phyloP scores from a whole-genome alignment of 139 green algal genomes.

The Choricystis sp. region DNA sequence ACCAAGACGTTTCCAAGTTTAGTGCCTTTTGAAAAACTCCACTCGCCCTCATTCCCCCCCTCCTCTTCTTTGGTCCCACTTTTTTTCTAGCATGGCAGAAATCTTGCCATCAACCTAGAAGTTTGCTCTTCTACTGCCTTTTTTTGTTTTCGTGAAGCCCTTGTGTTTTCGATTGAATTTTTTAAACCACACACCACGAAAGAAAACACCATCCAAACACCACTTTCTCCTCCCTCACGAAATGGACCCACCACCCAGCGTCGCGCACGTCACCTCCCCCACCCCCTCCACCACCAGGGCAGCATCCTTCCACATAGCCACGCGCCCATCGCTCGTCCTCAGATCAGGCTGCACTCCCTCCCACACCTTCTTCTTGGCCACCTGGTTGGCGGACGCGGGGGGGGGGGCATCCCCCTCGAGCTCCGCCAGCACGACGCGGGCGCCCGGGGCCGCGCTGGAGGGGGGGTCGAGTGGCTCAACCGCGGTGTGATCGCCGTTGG shows the following conservation, averaged over 20 bases:
- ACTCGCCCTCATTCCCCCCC: no score
- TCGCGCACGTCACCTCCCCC: background rate
- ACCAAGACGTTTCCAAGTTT: no score
- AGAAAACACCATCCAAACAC: no score
- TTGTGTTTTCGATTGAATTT: no score
- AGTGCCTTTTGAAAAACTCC: no score
- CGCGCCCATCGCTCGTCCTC: background rate
- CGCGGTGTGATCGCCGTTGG: conserved; percentile 46
- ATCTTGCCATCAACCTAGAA: no score
- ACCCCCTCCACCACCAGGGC: background rate
- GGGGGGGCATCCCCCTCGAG: conserved; percentile 13
- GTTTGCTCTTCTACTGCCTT: no score
- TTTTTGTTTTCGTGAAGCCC: no score
- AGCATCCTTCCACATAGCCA: background rate
- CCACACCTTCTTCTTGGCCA: background rate
- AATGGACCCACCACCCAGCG: background rate
- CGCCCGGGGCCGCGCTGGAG: conserved; percentile 48
- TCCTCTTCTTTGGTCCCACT: no score
- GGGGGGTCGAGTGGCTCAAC: conserved; percentile 68
- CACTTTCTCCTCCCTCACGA: background rate
- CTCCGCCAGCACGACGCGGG: conserved; percentile 48
- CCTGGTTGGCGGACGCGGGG: conserved; percentile 22
- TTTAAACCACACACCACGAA: no score
- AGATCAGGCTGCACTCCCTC: background rate
- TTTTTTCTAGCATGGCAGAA: no score